These are phyloP conservation scores for Citrus medica DNA, from an alignment of 345 rosid genomes.

Conservation along the genomic window DNA sequence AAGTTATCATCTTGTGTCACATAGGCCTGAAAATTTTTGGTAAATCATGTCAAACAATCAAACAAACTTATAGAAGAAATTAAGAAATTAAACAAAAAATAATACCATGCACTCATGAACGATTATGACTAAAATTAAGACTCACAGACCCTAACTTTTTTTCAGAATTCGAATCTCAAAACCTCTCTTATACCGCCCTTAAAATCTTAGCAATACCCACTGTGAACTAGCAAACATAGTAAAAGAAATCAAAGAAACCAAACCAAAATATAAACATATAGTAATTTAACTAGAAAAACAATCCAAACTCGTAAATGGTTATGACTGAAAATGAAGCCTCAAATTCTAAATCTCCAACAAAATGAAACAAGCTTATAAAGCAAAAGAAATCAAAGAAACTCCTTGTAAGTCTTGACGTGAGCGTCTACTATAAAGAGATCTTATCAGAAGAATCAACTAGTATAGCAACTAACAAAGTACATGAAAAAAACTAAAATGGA, in stretches of 20 bases:
- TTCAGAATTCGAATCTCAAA: background rate
- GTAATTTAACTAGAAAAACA: background rate
- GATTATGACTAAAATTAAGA: background rate
- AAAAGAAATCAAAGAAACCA: background rate
- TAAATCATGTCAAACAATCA: background rate
- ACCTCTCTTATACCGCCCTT: background rate
- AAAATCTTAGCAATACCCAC: background rate
- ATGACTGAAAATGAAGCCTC: background rate
- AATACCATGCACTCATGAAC: too few species aligned
- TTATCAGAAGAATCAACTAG: background rate
- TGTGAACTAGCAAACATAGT: background rate
- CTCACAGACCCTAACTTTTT: too few species aligned
- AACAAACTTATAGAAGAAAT: background rate
- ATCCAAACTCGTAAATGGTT: background rate
- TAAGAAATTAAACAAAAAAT: background rate
- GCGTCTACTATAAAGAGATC: background rate
- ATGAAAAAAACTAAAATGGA: background rate
- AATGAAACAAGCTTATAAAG: background rate
- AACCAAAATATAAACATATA: background rate
- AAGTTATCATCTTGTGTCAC: slow-evolving; percentile 98
- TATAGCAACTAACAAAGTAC: background rate
- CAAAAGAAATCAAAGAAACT: background rate
- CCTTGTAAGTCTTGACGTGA: too few species aligned
- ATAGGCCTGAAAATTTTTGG: slow-evolving; percentile 52
- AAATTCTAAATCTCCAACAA: background rate